Evolutionary conservation across 2,329 filamentous ascomycete genomes (phyloP), one percentile per base, ranked within the genome.

Genomic region (Teratosphaeria gauchensis): DNA sequence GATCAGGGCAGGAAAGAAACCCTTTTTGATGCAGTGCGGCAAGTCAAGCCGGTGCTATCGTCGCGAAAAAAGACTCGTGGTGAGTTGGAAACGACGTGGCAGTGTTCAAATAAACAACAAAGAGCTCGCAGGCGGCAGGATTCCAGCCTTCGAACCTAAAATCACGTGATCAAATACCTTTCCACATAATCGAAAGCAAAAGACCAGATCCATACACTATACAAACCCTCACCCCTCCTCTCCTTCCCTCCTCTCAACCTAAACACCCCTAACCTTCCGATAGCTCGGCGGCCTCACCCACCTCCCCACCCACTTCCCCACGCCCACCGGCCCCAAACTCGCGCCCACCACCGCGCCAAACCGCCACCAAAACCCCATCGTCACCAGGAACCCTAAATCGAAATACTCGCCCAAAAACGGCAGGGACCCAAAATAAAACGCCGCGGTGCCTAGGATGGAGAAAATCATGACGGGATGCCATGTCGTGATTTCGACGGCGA

Each of bases 391-490:
- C 31, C 74, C 76, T 46, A 97, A 80, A 69, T 97, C 90, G 74
- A 94, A 96, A 72, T 97, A 97, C n/a, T 81, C 81, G 2, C 87
- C 88, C 24, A 99, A 74, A 67, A 96, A 95, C 2, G 94, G 94
- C 21, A 97, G 79, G 46, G 85, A 90, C 2, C 84, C 90, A 30
- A 92, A 78, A 69, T 89, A 99, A n/a, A 92, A 72, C 31, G 87
- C 72, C 52, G 89, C 86, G 0, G 94, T 99, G 14, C 90, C 92
- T 5, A 96, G 69, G 61, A 97, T 88, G 64, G 82, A 87, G 56
- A 89, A 77, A 57, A 95, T 86, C 92, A 97, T 97, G 62, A 92
- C 80, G 46, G 88, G 88, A 73, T 97, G 94, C 94, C 94, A 99
- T 0, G 94, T 99, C 3, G 90, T 96, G 66, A 99, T 89, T 71